Percentiles rank a stretch among this genome's conserved stretches.
phyloP scores from a whole-genome alignment of 2,329 filamentous ascomycete species.

The Zymoseptoria pseudotritici region DNA sequence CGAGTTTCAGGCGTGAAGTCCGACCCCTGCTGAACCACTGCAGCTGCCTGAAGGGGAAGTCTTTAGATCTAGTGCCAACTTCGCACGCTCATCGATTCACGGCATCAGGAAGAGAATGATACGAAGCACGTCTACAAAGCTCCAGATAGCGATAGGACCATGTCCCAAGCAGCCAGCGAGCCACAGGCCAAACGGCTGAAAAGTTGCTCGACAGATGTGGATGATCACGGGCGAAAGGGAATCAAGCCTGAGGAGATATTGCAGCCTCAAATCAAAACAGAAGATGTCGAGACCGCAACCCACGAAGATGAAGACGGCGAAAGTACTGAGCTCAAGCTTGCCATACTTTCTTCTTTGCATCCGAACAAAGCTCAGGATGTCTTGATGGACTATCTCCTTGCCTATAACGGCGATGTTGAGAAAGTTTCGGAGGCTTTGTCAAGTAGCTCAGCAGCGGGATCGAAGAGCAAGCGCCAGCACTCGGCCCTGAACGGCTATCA shows the following conservation, averaged over 20 bases:
- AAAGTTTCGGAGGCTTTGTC: conserved; percentile 52
- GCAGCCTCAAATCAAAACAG: conserved; percentile 2
- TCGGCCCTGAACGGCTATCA: conserved; percentile 32
- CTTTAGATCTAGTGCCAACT: neutral
- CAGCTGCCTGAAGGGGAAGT: neutral
- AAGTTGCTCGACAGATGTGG: neutral
- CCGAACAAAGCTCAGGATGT: conserved; percentile 55
- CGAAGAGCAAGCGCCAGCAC: neutral
- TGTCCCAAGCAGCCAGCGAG: neutral
- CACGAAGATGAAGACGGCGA: conserved; percentile 51
- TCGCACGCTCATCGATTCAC: neutral
- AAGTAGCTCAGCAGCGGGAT: conserved; percentile 7
- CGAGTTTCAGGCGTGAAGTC: neutral
- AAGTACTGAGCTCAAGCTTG: conserved; percentile 83
- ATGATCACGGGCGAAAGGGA: neutral
- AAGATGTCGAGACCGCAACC: neutral
- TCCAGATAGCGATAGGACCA: neutral
- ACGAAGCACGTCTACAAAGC: neutral
- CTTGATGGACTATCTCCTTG: conserved; percentile 71
- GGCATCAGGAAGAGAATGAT: neutral
- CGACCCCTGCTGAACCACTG: neutral
- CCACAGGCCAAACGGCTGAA: conserved; percentile 16
- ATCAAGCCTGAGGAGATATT: neutral
- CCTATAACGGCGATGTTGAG: conserved; percentile 68
- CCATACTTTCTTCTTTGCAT: conserved; percentile 71